Percentiles rank a stretch among this genome's conserved stretches.
phyloP scores from a whole-genome alignment of 2,329 filamentous ascomycete genomes.

The Colletotrichum agaves region DNA sequence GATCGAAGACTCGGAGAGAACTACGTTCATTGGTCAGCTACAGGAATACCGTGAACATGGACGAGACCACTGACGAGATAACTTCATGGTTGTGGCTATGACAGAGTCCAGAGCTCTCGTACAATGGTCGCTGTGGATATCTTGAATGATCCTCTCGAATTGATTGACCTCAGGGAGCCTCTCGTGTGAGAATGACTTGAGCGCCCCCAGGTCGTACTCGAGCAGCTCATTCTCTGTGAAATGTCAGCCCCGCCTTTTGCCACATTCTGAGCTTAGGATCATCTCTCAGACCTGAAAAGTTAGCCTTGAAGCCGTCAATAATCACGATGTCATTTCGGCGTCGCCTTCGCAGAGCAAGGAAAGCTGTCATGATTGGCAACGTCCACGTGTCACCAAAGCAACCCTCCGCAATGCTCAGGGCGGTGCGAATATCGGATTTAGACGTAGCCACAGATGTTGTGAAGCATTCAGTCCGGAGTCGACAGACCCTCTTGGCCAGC shows the following conservation, averaged over 20 bases:
- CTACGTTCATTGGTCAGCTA: neutral
- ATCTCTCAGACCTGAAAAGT: neutral
- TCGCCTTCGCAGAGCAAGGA: neutral
- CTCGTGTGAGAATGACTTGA: conserved; percentile 1
- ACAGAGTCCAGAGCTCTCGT: neutral
- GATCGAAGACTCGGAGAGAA: neutral
- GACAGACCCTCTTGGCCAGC: conserved; percentile 11
- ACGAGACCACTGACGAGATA: neutral
- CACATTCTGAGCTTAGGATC: no score
- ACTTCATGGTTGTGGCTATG: neutral
- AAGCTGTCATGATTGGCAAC: conserved; percentile 1
- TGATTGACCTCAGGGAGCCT: neutral
- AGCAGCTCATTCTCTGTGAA: neutral
- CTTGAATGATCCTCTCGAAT: conserved; percentile 2
- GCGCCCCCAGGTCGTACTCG: neutral
- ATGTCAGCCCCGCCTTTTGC: neutral
- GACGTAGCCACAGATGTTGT: neutral
- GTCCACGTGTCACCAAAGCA: conserved; percentile 13
- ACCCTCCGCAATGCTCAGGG: neutral
- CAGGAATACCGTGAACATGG: fast-evolving
- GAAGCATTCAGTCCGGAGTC: neutral
- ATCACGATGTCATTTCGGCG: neutral
- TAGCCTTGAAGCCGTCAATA: neutral
- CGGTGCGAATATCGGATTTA: neutral
- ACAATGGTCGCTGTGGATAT: neutral